These are phyloP conservation scores for Ochromonas danica DNA, from an alignment of 108 stramenopile species.

Conservation along the genomic window DNA sequence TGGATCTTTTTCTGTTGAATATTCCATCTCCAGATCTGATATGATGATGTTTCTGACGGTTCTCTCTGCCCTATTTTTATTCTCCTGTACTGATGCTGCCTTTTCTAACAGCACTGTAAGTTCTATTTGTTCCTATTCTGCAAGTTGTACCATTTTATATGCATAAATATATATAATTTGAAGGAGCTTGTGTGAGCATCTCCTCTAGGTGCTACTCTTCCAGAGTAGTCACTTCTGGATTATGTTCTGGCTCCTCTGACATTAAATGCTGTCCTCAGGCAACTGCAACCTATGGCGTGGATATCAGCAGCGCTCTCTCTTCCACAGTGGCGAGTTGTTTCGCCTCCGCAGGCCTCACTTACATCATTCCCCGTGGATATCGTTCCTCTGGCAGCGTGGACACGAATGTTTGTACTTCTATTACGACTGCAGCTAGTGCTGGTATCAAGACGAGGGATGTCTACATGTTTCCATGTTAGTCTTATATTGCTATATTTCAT, in stretches of 20 bases:
- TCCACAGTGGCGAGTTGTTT: conserved; percentile 2
- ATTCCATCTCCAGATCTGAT: too few species aligned
- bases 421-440: neutral
- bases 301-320: neutral
- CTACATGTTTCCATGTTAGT: conserved; percentile 28
- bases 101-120: neutral
- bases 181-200: too few species aligned
- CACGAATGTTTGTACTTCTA: conserved; percentile 21
- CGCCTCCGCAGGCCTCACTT: neutral
- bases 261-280: neutral
- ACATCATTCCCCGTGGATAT: conserved; percentile 31
- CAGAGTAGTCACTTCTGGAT: neutral
- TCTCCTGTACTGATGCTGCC: too few species aligned
- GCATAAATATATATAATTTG: too few species aligned
- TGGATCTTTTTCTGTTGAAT: too few species aligned
- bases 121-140: conserved; percentile 2
- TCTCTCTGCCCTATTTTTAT: too few species aligned
- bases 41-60: too few species aligned
- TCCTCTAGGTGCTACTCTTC: neutral
- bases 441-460: conserved; percentile 19
- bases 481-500: neutral
- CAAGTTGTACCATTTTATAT: neutral
- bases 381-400: neutral
- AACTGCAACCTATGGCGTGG: conserved; percentile 20
- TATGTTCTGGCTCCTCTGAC: too few species aligned